Evolutionary conservation across 2,329 filamentous ascomycete genomes (phyloP), one percentile per base, ranked within the genome.

Genomic region (Nigrospora sphaerica): DNA sequence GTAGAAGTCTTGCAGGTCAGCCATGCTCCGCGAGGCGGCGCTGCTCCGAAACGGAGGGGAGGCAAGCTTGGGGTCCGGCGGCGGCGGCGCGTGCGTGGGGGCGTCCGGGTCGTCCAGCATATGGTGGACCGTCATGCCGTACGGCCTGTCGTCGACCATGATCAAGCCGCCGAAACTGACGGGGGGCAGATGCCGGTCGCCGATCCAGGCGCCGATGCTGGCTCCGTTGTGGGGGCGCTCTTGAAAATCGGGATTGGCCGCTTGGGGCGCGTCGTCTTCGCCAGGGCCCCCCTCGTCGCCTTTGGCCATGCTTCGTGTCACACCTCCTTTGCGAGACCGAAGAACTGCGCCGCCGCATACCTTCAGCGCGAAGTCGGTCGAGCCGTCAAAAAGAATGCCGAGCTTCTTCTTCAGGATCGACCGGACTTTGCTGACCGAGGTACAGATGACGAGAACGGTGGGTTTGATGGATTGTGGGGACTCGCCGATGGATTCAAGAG

Each of bases 71-170:
- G 46, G 41, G 23, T 49, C 49, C 36, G 48, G 51, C 2, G 32
- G 51, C 2, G 32, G 18, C 19, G 49, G 32, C 12, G 16, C 40
- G 28, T 52, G 41, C 16, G 35, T 36, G 19, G 35, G 42, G 23
- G 23, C 23, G 6, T 78, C 77, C 1, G 78, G 80, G 47, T 83
- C 78, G 71, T 96, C 92, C 3, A 97, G 79, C 82, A 97, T 92
- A 64, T 97, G 92, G 59, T 97, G 92, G 0, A 97, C 92, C 18
- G 89, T 96, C 88, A 97, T 93, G 12, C 92, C 92, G 58, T 90
- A 93, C 0, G 88, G 81, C 62, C 86, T 83, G 46, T 86, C 82
- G 59, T 97, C 90, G 2, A 97, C 81, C 32, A 93, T 70, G 36
- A 97, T 81, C 4, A 95, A 76, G 10, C 92, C 92, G 12, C 92